Evolutionary conservation across 1,139 yeast species (phyloP).

Genomic region (Kodamaea anthophila): DNA sequence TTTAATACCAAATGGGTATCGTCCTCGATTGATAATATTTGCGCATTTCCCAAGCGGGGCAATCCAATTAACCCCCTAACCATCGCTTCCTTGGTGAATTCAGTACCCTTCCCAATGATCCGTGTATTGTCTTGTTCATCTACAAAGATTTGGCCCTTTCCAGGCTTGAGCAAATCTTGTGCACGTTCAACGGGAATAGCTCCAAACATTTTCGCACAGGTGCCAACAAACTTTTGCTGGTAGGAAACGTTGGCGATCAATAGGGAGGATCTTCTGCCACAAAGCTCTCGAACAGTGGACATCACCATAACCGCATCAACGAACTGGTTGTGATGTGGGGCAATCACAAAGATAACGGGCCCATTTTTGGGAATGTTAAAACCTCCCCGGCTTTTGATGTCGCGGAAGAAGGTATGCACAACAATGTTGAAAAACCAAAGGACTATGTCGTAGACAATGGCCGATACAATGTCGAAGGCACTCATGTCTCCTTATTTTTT

Average conservation of each 20-base stretch:
- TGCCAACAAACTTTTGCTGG: conserved; percentile 34
- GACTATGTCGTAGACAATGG: conserved; percentile 13
- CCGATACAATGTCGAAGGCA: conserved; percentile 3
- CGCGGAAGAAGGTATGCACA: conserved; percentile 40
- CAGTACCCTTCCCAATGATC: conserved; percentile 43
- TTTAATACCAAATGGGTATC: conserved; percentile 48
- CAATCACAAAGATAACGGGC: conserved; percentile 39
- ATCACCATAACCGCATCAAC: conserved; percentile 39
- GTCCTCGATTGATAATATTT: conserved; percentile 44
- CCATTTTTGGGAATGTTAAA: conserved; percentile 37
- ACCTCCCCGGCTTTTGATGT: conserved; percentile 34
- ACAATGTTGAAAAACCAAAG: conserved; percentile 32
- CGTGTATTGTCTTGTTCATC: conserved; percentile 30
- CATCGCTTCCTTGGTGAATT: conserved; percentile 40
- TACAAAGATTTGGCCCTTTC: conserved; percentile 40
- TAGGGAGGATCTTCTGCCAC: conserved; percentile 29
- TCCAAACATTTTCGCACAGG: conserved; percentile 49
- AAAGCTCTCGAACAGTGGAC: conserved; percentile 29
- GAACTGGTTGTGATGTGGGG: conserved; percentile 44
- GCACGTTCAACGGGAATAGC: conserved; percentile 73
- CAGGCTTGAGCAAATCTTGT: conserved; percentile 52
- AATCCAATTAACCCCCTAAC: conserved; percentile 57
- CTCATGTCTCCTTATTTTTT: neutral
- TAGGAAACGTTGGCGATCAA: conserved; percentile 18
- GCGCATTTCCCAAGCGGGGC: conserved; percentile 56